Percentiles rank a stretch among this genome's conserved stretches.
Conservation (phyloP, 495 filamentous ascomycete genomes). For the Neurospora discreta region DNA sequence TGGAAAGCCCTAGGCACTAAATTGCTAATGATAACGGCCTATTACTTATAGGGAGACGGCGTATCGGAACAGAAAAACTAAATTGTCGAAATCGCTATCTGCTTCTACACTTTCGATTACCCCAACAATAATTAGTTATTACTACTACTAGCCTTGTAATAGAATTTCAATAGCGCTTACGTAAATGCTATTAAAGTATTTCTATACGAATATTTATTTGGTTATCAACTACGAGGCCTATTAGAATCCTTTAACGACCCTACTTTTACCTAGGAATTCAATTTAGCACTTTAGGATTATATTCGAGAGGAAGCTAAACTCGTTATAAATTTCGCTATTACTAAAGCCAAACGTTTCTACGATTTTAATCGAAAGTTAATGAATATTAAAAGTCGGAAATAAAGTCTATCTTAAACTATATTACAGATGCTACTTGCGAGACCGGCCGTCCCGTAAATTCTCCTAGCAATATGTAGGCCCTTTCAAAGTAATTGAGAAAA, state of each 20-base stretch:
- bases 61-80: neutral
- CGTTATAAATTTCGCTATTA: no score
- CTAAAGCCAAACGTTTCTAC: no score
- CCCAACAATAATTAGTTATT: fast-evolving
- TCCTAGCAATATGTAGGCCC: no score
- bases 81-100: neutral
- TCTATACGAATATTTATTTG: neutral
- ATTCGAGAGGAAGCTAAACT: neutral
- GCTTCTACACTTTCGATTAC: neutral
- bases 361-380: no score
- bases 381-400: no score
- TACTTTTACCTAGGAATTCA: neutral
- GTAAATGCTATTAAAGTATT: neutral
- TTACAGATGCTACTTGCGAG: no score
- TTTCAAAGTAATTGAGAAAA: no score
- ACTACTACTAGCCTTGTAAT: fast-evolving
- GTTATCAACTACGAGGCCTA: neutral
- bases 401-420: no score
- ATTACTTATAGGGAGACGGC: neutral
- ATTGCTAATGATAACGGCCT: neutral
- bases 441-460: no score
- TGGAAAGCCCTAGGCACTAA: neutral
- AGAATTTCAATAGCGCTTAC: neutral
- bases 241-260: neutral
- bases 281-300: neutral